phyloP scores from a whole-genome alignment of 495 filamentous ascomycete species.

The Annulohypoxylon nitens region DNA sequence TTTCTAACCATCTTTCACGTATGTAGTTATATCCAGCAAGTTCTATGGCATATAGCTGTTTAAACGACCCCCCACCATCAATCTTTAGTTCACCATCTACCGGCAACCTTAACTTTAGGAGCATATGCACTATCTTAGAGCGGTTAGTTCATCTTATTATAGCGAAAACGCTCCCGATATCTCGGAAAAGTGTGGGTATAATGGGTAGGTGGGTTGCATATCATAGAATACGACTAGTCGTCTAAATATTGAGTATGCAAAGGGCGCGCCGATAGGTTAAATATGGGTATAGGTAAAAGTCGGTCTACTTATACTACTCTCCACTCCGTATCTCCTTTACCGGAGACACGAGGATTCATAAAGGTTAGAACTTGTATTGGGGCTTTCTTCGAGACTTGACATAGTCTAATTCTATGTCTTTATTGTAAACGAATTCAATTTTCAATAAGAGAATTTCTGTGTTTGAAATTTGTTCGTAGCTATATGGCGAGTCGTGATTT shows the following conservation, averaged over 20 bases:
- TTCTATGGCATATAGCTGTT: neutral
- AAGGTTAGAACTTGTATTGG: neutral
- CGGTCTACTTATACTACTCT: constrained; percentile 29
- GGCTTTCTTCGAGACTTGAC: neutral
- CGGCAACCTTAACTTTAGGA: neutral
- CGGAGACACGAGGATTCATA: constrained; percentile 29
- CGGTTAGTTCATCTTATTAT: neutral
- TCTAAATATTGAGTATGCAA: neutral
- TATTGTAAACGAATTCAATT: neutral
- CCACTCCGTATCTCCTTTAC: constrained; percentile 34
- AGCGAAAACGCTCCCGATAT: constrained; percentile 6
- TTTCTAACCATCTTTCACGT: neutral
- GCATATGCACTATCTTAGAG: neutral
- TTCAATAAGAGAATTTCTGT: neutral
- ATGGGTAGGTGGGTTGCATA: neutral
- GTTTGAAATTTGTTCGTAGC: neutral
- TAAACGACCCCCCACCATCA: neutral
- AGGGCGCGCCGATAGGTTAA: constrained; percentile 24
- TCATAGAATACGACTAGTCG: neutral
- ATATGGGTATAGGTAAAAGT: constrained; percentile 29
- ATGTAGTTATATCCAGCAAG: neutral
- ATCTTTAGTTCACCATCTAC: constrained; percentile 1
- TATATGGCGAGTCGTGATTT: constrained; percentile 39
- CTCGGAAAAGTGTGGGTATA: constrained; percentile 12
- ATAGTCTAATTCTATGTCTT: neutral